phyloP scores from a whole-genome alignment of 495 filamentous ascomycete species.

The Daldinia childiae region DNA sequence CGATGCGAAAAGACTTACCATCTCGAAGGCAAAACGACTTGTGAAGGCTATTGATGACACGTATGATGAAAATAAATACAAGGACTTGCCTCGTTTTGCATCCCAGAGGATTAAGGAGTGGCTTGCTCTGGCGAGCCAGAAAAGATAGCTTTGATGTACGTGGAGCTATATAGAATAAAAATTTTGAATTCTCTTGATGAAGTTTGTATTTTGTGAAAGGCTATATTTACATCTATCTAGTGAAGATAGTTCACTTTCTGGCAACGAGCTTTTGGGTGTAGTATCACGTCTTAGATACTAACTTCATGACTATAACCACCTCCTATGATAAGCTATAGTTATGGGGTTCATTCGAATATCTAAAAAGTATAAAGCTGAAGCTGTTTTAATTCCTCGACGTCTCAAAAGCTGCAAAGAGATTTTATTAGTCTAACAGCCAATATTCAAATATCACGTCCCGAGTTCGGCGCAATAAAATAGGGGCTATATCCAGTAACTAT shows the following conservation, averaged over 20 bases:
- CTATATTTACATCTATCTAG: not conserved
- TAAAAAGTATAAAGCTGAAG: too few species aligned
- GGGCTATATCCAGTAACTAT: not conserved
- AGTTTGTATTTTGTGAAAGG: not conserved
- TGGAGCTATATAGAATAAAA: not conserved
- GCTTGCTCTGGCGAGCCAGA: constrained; percentile 33
- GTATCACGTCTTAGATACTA: too few species aligned
- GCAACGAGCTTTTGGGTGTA: too few species aligned
- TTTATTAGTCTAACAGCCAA: not conserved
- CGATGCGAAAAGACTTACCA: constrained; percentile 38
- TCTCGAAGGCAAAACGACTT: constrained; percentile 44
- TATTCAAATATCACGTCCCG: not conserved
- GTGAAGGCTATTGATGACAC: constrained; percentile 44
- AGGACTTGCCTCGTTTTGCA: constrained; percentile 43
- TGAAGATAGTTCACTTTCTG: too few species aligned
- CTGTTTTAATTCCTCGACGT: too few species aligned
- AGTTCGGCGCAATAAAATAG: not conserved
- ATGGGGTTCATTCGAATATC: too few species aligned
- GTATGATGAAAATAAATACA: constrained; percentile 47
- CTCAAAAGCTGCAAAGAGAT: not conserved
- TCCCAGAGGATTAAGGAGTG: constrained; percentile 44
- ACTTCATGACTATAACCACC: too few species aligned
- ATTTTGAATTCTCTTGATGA: not conserved
- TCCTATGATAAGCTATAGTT: too few species aligned
- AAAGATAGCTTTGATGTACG: not conserved